phyloP scores from a whole-genome alignment of 345 rosid genomes.

The Citrus hindsii region DNA sequence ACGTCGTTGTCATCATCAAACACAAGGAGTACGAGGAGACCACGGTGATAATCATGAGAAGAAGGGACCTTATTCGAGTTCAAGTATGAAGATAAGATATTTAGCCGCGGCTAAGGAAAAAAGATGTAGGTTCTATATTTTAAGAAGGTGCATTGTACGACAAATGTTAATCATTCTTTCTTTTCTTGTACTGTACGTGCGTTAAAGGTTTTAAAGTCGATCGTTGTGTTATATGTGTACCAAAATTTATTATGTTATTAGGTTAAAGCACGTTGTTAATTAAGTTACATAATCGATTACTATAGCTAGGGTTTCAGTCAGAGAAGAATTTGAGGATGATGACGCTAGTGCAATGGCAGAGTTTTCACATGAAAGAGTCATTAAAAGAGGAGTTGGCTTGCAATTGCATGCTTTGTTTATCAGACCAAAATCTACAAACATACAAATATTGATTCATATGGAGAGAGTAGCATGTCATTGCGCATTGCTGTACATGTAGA shows the following conservation, averaged over 20 bases:
- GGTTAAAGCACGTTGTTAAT: not conserved
- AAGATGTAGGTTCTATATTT: constrained; percentile 26
- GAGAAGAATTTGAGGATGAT: not conserved
- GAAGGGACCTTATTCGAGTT: not conserved
- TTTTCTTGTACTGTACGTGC: no score
- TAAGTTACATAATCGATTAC: not conserved
- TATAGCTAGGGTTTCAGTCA: not conserved
- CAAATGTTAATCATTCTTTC: not conserved
- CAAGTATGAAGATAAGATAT: constrained; percentile 24
- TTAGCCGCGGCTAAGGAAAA: constrained; percentile 23
- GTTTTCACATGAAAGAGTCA: not conserved
- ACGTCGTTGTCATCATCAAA: not conserved
- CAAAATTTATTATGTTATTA: not conserved
- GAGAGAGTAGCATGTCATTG: constrained; percentile 18
- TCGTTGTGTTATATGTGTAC: not conserved
- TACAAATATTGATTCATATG: constrained; percentile 14
- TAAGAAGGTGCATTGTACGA: constrained; percentile 27
- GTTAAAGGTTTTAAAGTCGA: not conserved
- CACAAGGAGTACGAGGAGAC: not conserved
- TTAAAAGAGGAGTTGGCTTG: not conserved
- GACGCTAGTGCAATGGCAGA: not conserved
- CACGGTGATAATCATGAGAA: not conserved
- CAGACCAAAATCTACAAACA: not conserved
- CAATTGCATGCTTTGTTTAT: not conserved
- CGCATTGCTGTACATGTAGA: not conserved